Percentiles rank a stretch among this genome's conserved stretches.
phyloP scores from a whole-genome alignment of 1,284 basidiomycete species.

The Ustilago tritici region DNA sequence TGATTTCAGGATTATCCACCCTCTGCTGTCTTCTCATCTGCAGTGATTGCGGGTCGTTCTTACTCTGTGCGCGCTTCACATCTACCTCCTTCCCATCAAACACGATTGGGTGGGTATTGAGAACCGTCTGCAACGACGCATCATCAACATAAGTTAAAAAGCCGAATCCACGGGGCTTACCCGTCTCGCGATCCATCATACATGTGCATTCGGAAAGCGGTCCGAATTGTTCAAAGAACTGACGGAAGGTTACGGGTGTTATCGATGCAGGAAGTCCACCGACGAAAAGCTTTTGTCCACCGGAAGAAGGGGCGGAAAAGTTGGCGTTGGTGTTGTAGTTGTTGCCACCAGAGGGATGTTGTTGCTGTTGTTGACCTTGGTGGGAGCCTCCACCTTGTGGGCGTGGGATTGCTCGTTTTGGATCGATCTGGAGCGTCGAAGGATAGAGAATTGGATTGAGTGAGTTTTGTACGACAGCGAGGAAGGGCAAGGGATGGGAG shows the following conservation, averaged over 20 bases:
- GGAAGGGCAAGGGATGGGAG: neutral
- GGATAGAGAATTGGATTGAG: neutral
- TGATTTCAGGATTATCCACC: constrained; percentile 27
- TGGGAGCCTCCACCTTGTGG: constrained; percentile 44
- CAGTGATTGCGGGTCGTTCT: constrained; percentile 43
- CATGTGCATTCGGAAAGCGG: constrained; percentile 96
- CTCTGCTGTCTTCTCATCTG: constrained; percentile 37
- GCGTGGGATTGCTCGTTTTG: constrained; percentile 96
- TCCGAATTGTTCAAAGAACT: constrained; percentile 89
- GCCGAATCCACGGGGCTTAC: constrained; percentile 95
- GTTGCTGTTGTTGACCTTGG: constrained; percentile 16
- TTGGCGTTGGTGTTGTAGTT: neutral
- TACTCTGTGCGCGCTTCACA: constrained; percentile 76
- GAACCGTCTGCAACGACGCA: constrained; percentile 79
- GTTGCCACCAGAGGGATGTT: neutral
- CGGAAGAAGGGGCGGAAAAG: neutral
- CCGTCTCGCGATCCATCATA: constrained; percentile 97
- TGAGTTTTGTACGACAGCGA: neutral
- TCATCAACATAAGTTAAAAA: constrained; percentile 94
- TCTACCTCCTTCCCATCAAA: constrained; percentile 80
- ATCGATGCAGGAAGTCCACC: constrained; percentile 91
- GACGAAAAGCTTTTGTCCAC: constrained; percentile 79
- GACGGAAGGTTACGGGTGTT: constrained; percentile 91
- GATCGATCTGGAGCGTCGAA: constrained; percentile 83
- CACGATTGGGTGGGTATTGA: constrained; percentile 64